Percentiles rank a stretch among this genome's conserved stretches.
Conservation (phyloP, 352 stramenopile genomes). For the Phytophthora nicotianae region DNA sequence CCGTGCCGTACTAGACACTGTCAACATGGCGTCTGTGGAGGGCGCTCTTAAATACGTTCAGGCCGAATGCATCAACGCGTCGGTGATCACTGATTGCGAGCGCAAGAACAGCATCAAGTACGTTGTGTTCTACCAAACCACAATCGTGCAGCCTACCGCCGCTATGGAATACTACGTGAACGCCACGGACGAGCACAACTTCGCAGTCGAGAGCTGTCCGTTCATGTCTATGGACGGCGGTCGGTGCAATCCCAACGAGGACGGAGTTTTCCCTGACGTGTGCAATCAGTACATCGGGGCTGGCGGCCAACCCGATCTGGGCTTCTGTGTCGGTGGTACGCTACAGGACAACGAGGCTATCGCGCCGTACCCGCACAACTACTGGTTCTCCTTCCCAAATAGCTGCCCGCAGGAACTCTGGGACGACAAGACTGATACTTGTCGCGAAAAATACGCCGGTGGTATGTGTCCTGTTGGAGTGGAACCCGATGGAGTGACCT, state of each 20-base stretch:
- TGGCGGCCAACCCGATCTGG: slow-evolving; percentile 50
- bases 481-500: slow-evolving; percentile 58
- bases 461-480: slow-evolving; percentile 53
- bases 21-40: slow-evolving; percentile 63
- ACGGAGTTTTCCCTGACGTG: slow-evolving; percentile 42
- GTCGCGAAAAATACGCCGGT: slow-evolving; percentile 41
- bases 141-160: slow-evolving; percentile 44
- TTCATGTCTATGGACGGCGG: slow-evolving; percentile 68
- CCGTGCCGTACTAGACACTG: slow-evolving; percentile 49
- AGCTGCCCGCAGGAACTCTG: slow-evolving; percentile 57
- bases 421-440: slow-evolving; percentile 47
- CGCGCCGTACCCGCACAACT: slow-evolving; percentile 79
- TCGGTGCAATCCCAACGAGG: slow-evolving; percentile 46
- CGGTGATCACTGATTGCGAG: slow-evolving; percentile 40
- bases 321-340: slow-evolving; percentile 55
- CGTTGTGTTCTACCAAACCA: slow-evolving; percentile 68
- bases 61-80: slow-evolving; percentile 64
- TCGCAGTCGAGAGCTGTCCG: slow-evolving; percentile 52
- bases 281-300: slow-evolving; percentile 64
- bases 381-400: slow-evolving; percentile 87
- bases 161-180: slow-evolving; percentile 58
- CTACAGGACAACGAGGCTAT: slow-evolving; percentile 50
- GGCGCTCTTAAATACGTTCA: slow-evolving; percentile 70
- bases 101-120: slow-evolving; percentile 68
- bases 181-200: slow-evolving; percentile 35